Evolutionary conservation across 306 rosid genomes (phyloP).

Genomic region (Fragaria ananassa): DNA sequence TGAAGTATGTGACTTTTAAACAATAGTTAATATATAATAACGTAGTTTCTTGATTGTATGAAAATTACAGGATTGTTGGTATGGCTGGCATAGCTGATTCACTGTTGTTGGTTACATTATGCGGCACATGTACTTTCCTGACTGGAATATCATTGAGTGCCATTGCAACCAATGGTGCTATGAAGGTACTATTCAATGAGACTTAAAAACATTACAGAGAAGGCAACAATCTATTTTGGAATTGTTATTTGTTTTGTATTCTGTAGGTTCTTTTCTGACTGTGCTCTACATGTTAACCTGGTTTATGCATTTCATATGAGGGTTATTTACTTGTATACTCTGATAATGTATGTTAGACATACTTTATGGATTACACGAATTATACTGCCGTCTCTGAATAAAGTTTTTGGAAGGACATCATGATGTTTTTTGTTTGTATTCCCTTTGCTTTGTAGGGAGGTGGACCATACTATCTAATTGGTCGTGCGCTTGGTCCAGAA

Average conservation of each 20-base stretch:
- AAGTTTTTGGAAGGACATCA: not conserved
- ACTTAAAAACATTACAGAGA: not conserved
- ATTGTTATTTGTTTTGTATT: not conserved
- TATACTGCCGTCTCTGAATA: not conserved
- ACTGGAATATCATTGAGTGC: conserved; percentile 96
- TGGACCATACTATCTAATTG: conserved; percentile 98
- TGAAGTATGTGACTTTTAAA: not conserved
- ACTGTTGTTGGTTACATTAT: conserved; percentile 65
- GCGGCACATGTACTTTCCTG: conserved; percentile 91
- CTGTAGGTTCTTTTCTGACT: not conserved
- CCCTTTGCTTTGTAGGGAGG: conserved; percentile 73
- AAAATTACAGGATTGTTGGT: conserved; percentile 88
- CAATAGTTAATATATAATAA: not conserved
- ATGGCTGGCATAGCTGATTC: conserved; percentile 94
- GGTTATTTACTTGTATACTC: not conserved
- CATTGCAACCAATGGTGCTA: conserved; percentile 99
- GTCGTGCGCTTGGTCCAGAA: conserved; percentile 99
- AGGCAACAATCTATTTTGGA: not conserved
- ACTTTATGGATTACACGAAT: not conserved
- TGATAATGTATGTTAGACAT: not conserved
- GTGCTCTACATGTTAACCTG: conserved; percentile 1
- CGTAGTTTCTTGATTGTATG: conserved; percentile 20
- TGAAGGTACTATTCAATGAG: conserved; percentile 64
- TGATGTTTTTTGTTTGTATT: conserved; percentile 21
- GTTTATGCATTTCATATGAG: not conserved